These are phyloP conservation scores for Effrenium voratum DNA, from an alignment of 73 alveolate genomes.

Conservation along the genomic window DNA sequence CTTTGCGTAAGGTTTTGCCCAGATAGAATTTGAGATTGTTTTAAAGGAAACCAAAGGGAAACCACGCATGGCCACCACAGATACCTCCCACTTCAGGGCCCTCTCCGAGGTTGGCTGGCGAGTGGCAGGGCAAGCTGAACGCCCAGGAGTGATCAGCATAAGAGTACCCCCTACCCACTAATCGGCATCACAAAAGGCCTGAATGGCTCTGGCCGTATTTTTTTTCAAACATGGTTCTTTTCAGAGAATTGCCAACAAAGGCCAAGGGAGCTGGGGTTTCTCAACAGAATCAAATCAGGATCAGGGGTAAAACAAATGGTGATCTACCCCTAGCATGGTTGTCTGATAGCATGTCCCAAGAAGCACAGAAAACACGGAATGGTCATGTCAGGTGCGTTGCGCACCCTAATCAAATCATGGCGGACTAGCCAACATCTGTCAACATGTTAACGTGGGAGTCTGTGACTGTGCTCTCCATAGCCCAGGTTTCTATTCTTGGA, in stretches of 20 bases:
- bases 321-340: too few species aligned
- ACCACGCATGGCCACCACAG: background rate
- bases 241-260: background rate
- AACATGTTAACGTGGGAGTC: too few species aligned
- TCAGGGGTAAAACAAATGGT: background rate
- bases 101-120: conserved; percentile 55
- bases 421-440: too few species aligned
- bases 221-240: background rate
- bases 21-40: background rate
- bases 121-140: conserved; percentile 66
- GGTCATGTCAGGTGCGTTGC: too few species aligned
- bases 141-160: background rate
- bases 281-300: background rate
- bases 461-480: too few species aligned
- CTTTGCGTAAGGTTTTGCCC: background rate
- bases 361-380: too few species aligned
- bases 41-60: background rate
- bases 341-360: too few species aligned
- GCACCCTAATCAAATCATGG: too few species aligned
- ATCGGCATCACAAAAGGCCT: background rate
- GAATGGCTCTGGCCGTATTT: background rate
- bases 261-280: background rate
- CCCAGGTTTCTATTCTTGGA: too few species aligned
- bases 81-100: background rate
- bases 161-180: background rate